Conservation (phyloP, 805 yeast species). For the Wickerhamiella hasegawae region DNA sequence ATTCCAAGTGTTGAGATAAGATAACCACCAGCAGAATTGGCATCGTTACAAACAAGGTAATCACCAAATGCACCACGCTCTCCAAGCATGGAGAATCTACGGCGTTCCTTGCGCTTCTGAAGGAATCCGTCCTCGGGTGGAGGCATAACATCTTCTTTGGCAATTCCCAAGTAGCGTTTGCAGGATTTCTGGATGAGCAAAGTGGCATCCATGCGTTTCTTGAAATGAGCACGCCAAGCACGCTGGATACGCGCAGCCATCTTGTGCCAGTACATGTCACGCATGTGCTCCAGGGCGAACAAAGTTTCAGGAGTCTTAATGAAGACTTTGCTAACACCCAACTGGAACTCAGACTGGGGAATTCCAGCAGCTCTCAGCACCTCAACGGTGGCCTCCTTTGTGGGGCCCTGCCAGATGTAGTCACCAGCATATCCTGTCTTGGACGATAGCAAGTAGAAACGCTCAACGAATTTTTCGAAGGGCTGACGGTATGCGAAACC, state of each 20-base stretch:
- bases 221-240: constrained; percentile 79
- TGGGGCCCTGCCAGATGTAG: constrained; percentile 47
- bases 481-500: constrained; percentile 97
- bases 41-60: constrained; percentile 69
- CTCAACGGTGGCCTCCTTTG: constrained; percentile 35
- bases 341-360: constrained; percentile 68
- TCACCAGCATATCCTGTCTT: constrained; percentile 87
- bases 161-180: constrained; percentile 70
- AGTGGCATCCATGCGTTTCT: constrained; percentile 76
- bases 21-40: constrained; percentile 62
- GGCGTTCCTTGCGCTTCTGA: constrained; percentile 69
- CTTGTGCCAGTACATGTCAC: constrained; percentile 94
- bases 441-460: constrained; percentile 76
- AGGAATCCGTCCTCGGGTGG: constrained; percentile 23
- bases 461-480: constrained; percentile 87
- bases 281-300: constrained; percentile 87
- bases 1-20: constrained; percentile 56
- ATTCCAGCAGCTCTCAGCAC: constrained; percentile 47
- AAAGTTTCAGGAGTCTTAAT: constrained; percentile 94
- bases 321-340: constrained; percentile 84
- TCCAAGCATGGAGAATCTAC: constrained; percentile 75
- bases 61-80: constrained; percentile 90
- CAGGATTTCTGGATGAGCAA: constrained; percentile 63
- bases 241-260: constrained; percentile 97
- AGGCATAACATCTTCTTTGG: constrained; percentile 51